Evolutionary conservation across 2,329 filamentous ascomycete species (phyloP).

Genomic region (Leptographium procerum): DNA sequence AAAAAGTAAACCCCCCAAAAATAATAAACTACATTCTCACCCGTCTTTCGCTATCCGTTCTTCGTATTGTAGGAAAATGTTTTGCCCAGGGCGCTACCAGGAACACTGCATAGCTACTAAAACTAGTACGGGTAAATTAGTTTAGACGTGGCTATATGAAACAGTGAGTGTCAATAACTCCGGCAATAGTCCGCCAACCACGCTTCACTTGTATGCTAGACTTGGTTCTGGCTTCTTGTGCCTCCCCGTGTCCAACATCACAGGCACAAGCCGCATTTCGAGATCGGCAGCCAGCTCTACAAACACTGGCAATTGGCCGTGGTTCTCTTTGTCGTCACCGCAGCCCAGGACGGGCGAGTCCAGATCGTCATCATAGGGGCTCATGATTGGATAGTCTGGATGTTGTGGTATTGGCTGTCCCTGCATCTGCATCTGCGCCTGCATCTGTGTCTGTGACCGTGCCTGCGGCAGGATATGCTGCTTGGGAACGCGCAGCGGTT

Average conservation of each 20-base stretch:
- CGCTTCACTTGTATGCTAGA: neutral
- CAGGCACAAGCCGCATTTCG: neutral
- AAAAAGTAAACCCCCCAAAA: no score
- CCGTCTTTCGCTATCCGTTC: no score
- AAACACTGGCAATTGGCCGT: conserved; percentile 4
- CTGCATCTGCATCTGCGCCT: conserved; percentile 13
- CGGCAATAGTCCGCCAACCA: no score
- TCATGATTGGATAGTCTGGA: neutral
- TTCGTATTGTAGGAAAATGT: no score
- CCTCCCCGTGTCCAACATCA: conserved; percentile 1
- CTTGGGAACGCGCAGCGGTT: conserved; percentile 2
- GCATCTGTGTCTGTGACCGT: conserved; percentile 11
- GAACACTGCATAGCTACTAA: no score
- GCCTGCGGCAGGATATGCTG: neutral
- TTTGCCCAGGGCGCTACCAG: no score
- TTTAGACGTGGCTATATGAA: no score
- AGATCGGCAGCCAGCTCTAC: conserved; percentile 6
- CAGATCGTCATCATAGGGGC: neutral
- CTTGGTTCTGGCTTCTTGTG: neutral
- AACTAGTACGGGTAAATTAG: no score
- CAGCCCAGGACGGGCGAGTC: neutral
- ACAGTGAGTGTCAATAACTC: no score
- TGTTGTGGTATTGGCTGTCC: neutral
- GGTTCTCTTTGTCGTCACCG: neutral
- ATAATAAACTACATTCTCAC: no score